Conservation (phyloP, 2,329 filamentous ascomycete species). For the Chaetomium strumarium region DNA sequence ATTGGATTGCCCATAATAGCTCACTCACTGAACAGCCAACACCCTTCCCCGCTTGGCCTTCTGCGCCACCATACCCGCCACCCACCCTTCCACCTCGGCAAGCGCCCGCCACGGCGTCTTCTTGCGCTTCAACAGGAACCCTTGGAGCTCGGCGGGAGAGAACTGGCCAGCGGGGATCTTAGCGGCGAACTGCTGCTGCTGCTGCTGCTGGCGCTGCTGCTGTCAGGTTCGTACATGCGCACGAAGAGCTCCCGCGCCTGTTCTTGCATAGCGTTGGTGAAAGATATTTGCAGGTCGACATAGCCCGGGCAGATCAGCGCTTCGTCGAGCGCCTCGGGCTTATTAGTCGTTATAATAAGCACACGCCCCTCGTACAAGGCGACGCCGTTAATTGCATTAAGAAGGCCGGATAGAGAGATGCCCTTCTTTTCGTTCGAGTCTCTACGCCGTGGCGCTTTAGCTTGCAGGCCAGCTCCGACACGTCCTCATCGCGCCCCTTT, state of each 20-base stretch:
- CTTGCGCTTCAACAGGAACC: slow-evolving; percentile 58
- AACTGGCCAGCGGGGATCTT: slow-evolving; percentile 47
- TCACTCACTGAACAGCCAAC: slow-evolving; percentile 42
- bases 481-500: slow-evolving; percentile 31
- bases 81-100: slow-evolving; percentile 48
- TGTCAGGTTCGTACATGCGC: slow-evolving; percentile 52
- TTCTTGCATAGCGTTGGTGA: slow-evolving; percentile 46
- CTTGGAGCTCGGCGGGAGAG: slow-evolving; percentile 59
- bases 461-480: slow-evolving; percentile 38
- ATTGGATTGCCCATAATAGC: too few relatives aligned
- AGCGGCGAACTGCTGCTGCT: slow-evolving; percentile 46
- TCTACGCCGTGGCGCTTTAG: slow-evolving; percentile 34
- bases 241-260: slow-evolving; percentile 55
- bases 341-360: slow-evolving; percentile 78
- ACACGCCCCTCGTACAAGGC: slow-evolving; percentile 73
- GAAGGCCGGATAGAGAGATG: slow-evolving; percentile 72
- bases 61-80: slow-evolving; percentile 44
- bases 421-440: slow-evolving; percentile 36
- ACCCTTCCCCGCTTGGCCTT: slow-evolving; percentile 47
- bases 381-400: slow-evolving; percentile 81
- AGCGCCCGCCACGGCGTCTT: slow-evolving; percentile 51
- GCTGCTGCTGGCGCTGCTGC: slow-evolving; percentile 29
- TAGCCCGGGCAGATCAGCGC: slow-evolving; percentile 69
- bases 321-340: slow-evolving; percentile 64
- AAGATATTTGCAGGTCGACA: slow-evolving; percentile 60